These are phyloP conservation scores for Scheffersomyces illinoinensis DNA, from an alignment of 1,139 yeast species.

Conservation along the genomic window DNA sequence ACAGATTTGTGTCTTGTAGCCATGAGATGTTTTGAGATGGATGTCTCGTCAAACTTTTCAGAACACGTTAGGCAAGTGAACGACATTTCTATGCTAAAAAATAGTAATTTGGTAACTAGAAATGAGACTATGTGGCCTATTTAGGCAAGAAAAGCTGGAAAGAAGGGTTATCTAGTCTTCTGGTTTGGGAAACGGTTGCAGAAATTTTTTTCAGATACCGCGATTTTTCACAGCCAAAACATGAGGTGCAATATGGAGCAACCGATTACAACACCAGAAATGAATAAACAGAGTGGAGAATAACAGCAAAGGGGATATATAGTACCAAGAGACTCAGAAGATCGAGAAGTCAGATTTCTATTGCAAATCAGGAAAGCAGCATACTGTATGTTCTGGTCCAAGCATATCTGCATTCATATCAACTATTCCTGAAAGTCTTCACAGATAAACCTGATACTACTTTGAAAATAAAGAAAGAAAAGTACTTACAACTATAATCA, in stretches of 20 bases:
- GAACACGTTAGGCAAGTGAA: conserved; percentile 36
- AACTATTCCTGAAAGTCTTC: background rate
- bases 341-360: background rate
- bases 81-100: background rate
- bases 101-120: background rate
- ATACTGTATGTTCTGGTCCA: background rate
- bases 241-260: background rate
- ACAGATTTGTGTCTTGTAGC: conserved; percentile 57
- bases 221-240: background rate
- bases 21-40: conserved; percentile 47
- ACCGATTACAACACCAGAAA: background rate
- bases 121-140: background rate
- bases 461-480: background rate
- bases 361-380: background rate
- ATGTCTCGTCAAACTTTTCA: conserved; percentile 15
- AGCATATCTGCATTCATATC: background rate
- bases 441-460: too few species aligned
- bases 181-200: background rate
- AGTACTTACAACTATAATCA: background rate
- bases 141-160: background rate
- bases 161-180: background rate
- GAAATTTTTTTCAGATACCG: background rate
- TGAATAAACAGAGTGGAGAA: background rate
- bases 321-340: background rate
- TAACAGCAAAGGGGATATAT: background rate